Conservation (phyloP, 352 stramenopile species). For the Labyrinthula sp. region DNA sequence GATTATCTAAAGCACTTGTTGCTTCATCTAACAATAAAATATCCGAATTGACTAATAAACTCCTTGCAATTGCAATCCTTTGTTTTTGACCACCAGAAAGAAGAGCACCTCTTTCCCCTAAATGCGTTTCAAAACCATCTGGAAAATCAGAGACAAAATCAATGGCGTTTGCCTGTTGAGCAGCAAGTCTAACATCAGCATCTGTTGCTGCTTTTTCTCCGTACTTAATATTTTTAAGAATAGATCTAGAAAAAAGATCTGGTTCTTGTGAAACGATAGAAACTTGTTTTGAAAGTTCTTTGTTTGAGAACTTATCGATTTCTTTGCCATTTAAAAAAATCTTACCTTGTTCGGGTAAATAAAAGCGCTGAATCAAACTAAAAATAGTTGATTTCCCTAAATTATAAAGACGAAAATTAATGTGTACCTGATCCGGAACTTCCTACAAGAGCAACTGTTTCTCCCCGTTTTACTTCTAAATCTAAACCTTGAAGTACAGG, state of each 20-base stretch:
- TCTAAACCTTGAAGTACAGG: constrained; percentile 15
- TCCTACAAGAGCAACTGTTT: constrained; percentile 40
- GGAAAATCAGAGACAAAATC: constrained; percentile 66
- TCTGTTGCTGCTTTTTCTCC: constrained; percentile 37
- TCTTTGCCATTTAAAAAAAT: constrained; percentile 18
- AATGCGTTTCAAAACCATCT: constrained; percentile 57
- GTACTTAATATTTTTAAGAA: constrained; percentile 33
- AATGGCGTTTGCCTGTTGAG: constrained; percentile 59
- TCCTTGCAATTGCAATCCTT: constrained; percentile 68
- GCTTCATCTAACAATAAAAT: constrained; percentile 68
- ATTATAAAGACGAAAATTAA: no score
- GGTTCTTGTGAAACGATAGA: constrained; percentile 68
- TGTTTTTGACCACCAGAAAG: constrained; percentile 82
- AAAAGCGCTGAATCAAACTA: constrained; percentile 46
- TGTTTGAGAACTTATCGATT: constrained; percentile 9
- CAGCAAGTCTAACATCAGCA: constrained; percentile 48
- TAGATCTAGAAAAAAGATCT: constrained; percentile 54
- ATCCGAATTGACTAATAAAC: constrained; percentile 58
- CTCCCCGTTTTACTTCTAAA: constrained; percentile 38
- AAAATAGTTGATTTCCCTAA: constrained; percentile 63
- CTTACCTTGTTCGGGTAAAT: constrained; percentile 22
- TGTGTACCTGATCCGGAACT: constrained; percentile 38
- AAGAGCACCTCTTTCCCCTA: constrained; percentile 58
- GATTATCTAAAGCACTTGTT: constrained; percentile 48
- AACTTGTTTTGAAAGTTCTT: constrained; percentile 41